These are phyloP conservation scores for Thyridium curvatum DNA, from an alignment of 2,329 filamentous ascomycete genomes.

Conservation along the genomic window DNA sequence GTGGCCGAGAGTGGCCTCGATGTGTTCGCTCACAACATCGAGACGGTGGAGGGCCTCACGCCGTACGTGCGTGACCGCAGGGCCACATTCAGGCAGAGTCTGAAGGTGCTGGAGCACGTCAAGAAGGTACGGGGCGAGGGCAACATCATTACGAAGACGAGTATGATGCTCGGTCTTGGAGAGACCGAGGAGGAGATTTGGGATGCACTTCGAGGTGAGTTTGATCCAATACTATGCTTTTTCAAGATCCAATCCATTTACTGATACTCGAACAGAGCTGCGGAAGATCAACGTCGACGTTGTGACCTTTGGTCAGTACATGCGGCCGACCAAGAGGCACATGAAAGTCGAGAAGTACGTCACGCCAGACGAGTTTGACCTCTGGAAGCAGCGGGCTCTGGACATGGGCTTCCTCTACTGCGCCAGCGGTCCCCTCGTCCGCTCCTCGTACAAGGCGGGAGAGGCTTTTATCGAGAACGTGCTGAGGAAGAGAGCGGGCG, in stretches of 20 bases:
- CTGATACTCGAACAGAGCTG: slow-evolving; percentile 48
- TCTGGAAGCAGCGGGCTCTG: slow-evolving; percentile 83
- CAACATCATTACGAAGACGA: slow-evolving; percentile 94
- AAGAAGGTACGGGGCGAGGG: slow-evolving; percentile 65
- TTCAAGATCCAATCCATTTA: slow-evolving; percentile 2
- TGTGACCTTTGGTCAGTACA: slow-evolving; percentile 99
- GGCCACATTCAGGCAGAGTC: slow-evolving; percentile 81
- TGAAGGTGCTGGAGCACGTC: slow-evolving; percentile 72
- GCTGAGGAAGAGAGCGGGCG: slow-evolving; percentile 67
- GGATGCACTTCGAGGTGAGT: slow-evolving; percentile 64
- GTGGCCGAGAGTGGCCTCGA: slow-evolving; percentile 87
- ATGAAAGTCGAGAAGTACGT: slow-evolving; percentile 96
- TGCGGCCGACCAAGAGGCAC: slow-evolving; percentile 96
- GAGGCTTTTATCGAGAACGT: slow-evolving; percentile 99
- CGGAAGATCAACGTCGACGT: slow-evolving; percentile 80
- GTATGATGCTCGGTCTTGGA: slow-evolving; percentile 91
- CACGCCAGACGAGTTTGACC: slow-evolving; percentile 83
- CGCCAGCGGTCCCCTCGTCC: slow-evolving; percentile 84
- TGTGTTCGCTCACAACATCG: slow-evolving; percentile 95
- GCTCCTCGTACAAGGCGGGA: slow-evolving; percentile 95
- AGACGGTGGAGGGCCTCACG: slow-evolving; percentile 87
- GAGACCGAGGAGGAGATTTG: slow-evolving; percentile 85
- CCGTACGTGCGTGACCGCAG: slow-evolving; percentile 84
- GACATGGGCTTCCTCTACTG: slow-evolving; percentile 97
- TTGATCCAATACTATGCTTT: neutral